These are phyloP conservation scores for Clausena lansium DNA, from an alignment of 345 rosid genomes.

Conservation along the genomic window DNA sequence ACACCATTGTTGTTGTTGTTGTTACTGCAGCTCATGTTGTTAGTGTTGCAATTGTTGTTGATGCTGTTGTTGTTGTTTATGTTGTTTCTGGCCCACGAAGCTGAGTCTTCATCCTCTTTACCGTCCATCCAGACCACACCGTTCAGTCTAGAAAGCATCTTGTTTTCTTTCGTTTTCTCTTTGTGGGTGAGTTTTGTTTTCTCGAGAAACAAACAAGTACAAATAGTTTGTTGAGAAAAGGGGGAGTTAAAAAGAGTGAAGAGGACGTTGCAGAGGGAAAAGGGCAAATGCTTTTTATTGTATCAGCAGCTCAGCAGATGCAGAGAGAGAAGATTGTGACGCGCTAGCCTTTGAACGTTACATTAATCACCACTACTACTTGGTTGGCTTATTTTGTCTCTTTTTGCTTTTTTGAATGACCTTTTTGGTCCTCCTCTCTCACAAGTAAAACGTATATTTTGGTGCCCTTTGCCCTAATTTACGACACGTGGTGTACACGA, in stretches of 20 bases:
- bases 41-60: conserved; percentile 10
- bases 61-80: too few species aligned
- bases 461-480: neutral
- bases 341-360: conserved; percentile 31
- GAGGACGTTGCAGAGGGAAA: conserved; percentile 43
- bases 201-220: conserved; percentile 18
- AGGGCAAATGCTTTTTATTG: conserved; percentile 33
- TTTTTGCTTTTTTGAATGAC: neutral
- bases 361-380: conserved; percentile 19
- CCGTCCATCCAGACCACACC: conserved; percentile 39
- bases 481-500: neutral
- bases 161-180: neutral
- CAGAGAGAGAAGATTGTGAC: conserved; percentile 11
- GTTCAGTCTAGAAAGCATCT: conserved; percentile 41
- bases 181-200: neutral
- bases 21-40: neutral
- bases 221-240: conserved; percentile 6
- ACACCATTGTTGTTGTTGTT: conserved; percentile 13
- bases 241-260: neutral
- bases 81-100: conserved; percentile 29
- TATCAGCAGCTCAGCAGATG: conserved; percentile 5
- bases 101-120: conserved; percentile 34
- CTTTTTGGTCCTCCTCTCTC: neutral
- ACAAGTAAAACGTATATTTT: neutral
- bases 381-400: conserved; percentile 8